Conservation (phyloP, 2,329 filamentous ascomycete genomes). For the Penicillium janthinellum region DNA sequence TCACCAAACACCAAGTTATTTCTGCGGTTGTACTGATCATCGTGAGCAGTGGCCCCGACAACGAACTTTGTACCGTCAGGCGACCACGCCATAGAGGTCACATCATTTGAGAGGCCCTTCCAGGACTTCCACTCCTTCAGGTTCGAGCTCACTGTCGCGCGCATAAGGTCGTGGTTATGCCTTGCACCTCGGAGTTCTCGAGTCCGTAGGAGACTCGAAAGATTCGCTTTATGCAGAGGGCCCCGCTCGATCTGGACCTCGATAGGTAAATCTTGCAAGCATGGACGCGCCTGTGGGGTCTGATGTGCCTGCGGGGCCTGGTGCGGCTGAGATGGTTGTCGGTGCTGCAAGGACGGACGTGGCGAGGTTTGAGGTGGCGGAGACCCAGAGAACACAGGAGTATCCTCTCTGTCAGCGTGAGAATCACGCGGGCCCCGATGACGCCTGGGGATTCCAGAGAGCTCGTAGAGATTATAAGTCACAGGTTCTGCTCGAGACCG, state of each 20-base stretch:
- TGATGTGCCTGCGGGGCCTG: not conserved
- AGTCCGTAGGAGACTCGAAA: slow-evolving; percentile 26
- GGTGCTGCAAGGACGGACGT: not conserved
- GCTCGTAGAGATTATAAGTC: slow-evolving; percentile 36
- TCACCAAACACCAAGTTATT: slow-evolving; percentile 61
- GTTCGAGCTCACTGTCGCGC: slow-evolving; percentile 35
- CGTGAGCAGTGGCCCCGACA: slow-evolving; percentile 59
- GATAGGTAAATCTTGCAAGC: not conserved
- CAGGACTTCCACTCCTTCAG: slow-evolving; percentile 52
- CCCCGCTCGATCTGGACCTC: not conserved
- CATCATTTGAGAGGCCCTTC: slow-evolving; percentile 61
- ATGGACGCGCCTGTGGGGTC: not conserved
- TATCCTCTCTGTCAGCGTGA: not conserved
- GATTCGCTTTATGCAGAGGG: not conserved
- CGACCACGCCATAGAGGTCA: slow-evolving; percentile 60
- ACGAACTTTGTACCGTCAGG: slow-evolving; percentile 57
- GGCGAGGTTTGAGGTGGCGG: not conserved
- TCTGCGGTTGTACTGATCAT: slow-evolving; percentile 59
- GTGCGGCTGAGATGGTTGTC: not conserved
- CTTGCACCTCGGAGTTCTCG: slow-evolving; percentile 34
- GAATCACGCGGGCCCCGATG: not conserved
- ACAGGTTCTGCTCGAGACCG: slow-evolving; percentile 30
- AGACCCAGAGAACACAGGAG: not conserved
- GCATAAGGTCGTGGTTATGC: slow-evolving; percentile 14
- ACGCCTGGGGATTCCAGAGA: slow-evolving; percentile 12